Conservation (phyloP, 1,284 basidiomycete genomes). For the Apiotrichum siamense region DNA sequence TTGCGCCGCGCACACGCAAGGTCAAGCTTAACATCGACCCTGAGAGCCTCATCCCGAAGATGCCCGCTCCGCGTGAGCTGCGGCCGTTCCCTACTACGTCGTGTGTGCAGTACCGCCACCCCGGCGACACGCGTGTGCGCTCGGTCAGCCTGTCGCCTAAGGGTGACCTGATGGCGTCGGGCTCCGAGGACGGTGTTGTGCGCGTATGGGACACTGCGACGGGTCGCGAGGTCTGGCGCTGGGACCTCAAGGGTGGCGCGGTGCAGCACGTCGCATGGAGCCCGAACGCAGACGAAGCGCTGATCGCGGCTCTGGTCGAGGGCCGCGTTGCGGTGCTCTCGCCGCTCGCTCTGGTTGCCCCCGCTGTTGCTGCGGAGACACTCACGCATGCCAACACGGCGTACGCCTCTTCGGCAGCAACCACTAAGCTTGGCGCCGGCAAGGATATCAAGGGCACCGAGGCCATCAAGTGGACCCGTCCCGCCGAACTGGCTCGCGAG, state of each 20-base stretch:
- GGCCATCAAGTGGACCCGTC: slow-evolving; percentile 52
- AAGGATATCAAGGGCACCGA: slow-evolving; percentile 41
- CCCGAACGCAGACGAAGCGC: slow-evolving; percentile 67
- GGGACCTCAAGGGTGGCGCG: slow-evolving; percentile 69
- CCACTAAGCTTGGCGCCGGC: slow-evolving; percentile 39
- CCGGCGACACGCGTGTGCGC: slow-evolving; percentile 60
- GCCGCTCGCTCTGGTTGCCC: slow-evolving; percentile 62
- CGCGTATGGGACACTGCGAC: slow-evolving; percentile 91
- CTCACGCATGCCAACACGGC: slow-evolving; percentile 53
- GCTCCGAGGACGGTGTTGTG: slow-evolving; percentile 82
- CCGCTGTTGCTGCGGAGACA: slow-evolving; percentile 59
- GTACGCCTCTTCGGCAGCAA: slow-evolving; percentile 43
- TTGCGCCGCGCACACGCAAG: slow-evolving; percentile 86
- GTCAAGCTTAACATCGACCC: slow-evolving; percentile 87
- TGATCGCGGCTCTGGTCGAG: slow-evolving; percentile 36
- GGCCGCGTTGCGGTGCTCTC: slow-evolving; percentile 75
- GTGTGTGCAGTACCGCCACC: slow-evolving; percentile 64
- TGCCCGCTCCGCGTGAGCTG: slow-evolving; percentile 88
- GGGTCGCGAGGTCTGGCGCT: slow-evolving; percentile 81
- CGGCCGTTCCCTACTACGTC: slow-evolving; percentile 89
- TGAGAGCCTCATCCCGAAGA: slow-evolving; percentile 82
- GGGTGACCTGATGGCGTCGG: slow-evolving; percentile 85
- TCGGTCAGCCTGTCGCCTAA: slow-evolving; percentile 77
- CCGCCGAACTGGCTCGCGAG: slow-evolving; percentile 50
- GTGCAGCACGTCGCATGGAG: slow-evolving; percentile 91